These are phyloP conservation scores for Fonsecaea erecta DNA, from an alignment of 2,329 filamentous ascomycete genomes.

Conservation along the genomic window DNA sequence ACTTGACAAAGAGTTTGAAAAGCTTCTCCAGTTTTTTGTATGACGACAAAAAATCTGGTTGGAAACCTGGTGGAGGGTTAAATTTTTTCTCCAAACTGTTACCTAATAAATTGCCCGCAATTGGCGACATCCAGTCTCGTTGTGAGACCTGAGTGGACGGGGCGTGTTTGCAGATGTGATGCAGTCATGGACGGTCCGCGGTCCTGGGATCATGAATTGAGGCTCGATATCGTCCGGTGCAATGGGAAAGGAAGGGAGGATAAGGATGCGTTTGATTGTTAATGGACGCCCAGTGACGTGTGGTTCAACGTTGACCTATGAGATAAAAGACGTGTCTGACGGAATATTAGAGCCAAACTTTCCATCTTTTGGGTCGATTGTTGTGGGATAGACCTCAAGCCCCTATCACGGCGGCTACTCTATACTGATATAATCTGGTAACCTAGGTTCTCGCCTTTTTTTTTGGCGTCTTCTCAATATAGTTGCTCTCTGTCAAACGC, in stretches of 20 bases:
- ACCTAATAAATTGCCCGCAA: constrained; percentile 17
- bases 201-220: not conserved
- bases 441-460: not conserved
- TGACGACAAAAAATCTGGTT: constrained; percentile 5
- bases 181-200: not conserved
- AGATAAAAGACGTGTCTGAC: not conserved
- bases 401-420: not conserved
- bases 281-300: not conserved
- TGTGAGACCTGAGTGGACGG: not conserved
- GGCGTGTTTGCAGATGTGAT: no score
- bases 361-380: not conserved
- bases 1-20: not conserved
- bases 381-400: no score
- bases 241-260: not conserved
- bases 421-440: not conserved
- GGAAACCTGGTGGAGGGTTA: not conserved
- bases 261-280: not conserved
- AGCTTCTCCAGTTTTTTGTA: not conserved
- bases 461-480: no score
- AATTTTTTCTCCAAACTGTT: constrained; percentile 20
- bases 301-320: not conserved
- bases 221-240: not conserved
- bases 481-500: no score
- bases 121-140: not conserved
- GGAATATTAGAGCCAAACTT: not conserved